Conservation (phyloP, 176 grass and related monocot genomes). For the Typha latifolia region DNA sequence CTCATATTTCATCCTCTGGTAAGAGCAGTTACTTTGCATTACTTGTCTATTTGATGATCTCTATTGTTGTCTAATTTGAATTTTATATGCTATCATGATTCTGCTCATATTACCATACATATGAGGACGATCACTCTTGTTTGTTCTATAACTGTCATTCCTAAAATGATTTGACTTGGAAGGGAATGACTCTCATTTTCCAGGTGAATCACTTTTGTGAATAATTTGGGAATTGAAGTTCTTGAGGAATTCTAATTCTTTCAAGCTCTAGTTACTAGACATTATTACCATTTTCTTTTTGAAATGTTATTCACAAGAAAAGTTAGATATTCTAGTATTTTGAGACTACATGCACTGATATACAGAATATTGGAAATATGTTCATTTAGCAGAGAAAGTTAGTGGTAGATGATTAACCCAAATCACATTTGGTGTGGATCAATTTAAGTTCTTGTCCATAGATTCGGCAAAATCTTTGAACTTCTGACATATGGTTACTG, state of each 20-base stretch:
- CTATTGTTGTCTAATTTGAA: neutral
- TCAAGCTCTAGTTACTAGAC: neutral
- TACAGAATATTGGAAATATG: too few species aligned
- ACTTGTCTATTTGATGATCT: neutral
- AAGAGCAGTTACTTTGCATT: neutral
- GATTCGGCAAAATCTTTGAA: too few species aligned
- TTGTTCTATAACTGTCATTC: neutral
- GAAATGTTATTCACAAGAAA: too few species aligned
- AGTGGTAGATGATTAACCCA: too few species aligned
- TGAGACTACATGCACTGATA: too few species aligned
- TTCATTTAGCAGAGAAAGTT: too few species aligned
- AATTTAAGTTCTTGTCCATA: too few species aligned
- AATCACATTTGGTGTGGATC: too few species aligned
- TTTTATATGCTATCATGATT: slow-evolving; percentile 8
- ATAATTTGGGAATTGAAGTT: too few species aligned
- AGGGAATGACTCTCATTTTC: neutral
- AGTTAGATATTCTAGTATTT: too few species aligned
- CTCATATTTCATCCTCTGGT: slow-evolving; percentile 61
- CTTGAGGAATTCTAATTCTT: neutral
- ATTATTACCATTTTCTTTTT: neutral
- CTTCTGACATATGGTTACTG: too few species aligned
- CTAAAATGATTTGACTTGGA: neutral
- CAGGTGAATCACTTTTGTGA: neutral
- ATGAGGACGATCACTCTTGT: neutral
- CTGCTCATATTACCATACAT: neutral